Evolutionary conservation across 192 early-diverging fungal genomes (phyloP), one percentile per base, ranked within the genome.

Genomic region (Coemansia furcata): DNA sequence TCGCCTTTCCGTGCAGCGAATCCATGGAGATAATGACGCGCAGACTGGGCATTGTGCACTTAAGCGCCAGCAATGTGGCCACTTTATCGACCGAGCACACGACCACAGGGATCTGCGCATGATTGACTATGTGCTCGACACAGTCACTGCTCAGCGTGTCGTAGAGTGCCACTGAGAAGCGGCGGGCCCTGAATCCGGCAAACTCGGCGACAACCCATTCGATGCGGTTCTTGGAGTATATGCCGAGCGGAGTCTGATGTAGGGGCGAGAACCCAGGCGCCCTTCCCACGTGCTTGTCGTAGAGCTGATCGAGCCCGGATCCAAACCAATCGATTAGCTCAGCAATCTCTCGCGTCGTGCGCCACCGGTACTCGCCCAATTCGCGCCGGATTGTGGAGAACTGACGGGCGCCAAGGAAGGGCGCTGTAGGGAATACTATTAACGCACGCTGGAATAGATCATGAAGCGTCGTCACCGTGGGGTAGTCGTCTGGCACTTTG

Each of bases 61-160:
- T 66, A 15, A 87, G 69, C 60, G 78, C 77, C 52, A 93, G 47
- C 61, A 89, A 46, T 47, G 84, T 82, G 49, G 84, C 68, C 17
- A 90, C 49, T 50, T 86, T 78, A 62, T 84, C 85, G 57, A 75
- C 29, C 15, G 85, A 86, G 37, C 88, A 88, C n/a, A 92, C 82
- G 11, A 94, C 61, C 21, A 88, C 74, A 7, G 83, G 69, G 43
- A 90, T 74, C 44, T 93, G 91, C 7, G 91, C 83, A 50, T 94
- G 91, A 69, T 91, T 93, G 38, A 95, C 66, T 19, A 96, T 91
- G 60, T 88, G 93, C 76, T 89, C 86, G 39, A 95, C 77, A 2
- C 89, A 83, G 26, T 93, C 89, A 5, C 87, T 84, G 60, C 92
- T 94, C 4, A 95, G 80, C n/a, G 93, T 92, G 68, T 96, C 94